A percentile compares a stretch with the other conserved stretches of the same genome.
phyloP scores from a whole-genome alignment of 2,329 filamentous ascomycete species.

The Xenoacremonium recifei region DNA sequence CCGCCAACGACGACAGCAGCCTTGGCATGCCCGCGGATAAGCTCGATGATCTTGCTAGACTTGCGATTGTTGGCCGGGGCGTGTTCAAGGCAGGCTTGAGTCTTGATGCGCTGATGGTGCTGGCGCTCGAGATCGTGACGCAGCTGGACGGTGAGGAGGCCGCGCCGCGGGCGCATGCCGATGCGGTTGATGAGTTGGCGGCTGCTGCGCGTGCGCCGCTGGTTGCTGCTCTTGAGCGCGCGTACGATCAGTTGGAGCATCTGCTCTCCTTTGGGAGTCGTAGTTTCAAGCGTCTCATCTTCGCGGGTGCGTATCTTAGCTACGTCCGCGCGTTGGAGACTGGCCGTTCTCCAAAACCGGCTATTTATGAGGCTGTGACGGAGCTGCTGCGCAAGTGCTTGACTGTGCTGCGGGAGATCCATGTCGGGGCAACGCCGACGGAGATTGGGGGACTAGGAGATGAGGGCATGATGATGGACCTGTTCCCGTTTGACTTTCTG shows the following conservation, averaged over 20 bases:
- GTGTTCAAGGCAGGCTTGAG: constrained; percentile 25
- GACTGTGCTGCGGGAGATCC: constrained; percentile 12
- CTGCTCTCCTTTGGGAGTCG: constrained; percentile 19
- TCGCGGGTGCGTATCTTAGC: constrained; percentile 19
- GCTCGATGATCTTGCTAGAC: constrained; percentile 21
- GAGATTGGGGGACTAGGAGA: constrained; percentile 10
- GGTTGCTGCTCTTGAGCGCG: constrained; percentile 16
- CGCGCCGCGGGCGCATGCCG: constrained; percentile 13
- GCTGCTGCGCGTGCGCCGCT: constrained; percentile 18
- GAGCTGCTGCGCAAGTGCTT: constrained; percentile 19
- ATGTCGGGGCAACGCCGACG: constrained; percentile 14
- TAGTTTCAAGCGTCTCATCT: constrained; percentile 23
- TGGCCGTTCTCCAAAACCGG: constrained; percentile 17
- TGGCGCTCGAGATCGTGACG: constrained; percentile 21
- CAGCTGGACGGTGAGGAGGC: constrained; percentile 24
- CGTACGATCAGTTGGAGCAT: constrained; percentile 16
- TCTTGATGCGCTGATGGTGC: constrained; percentile 23
- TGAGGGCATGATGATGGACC: constrained; percentile 15
- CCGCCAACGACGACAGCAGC: constrained; percentile 13
- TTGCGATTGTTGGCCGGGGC: constrained; percentile 24
- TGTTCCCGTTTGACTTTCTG: constrained; percentile 17
- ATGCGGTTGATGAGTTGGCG: constrained; percentile 23
- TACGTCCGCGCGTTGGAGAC: constrained; percentile 24
- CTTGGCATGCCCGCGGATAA: constrained; percentile 11
- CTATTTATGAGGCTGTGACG: constrained; percentile 19